Percentiles rank a stretch among this genome's conserved stretches.
Evolutionary conservation across 2,329 filamentous ascomycete species (phyloP).

Genomic region (Huntiella decipiens): DNA sequence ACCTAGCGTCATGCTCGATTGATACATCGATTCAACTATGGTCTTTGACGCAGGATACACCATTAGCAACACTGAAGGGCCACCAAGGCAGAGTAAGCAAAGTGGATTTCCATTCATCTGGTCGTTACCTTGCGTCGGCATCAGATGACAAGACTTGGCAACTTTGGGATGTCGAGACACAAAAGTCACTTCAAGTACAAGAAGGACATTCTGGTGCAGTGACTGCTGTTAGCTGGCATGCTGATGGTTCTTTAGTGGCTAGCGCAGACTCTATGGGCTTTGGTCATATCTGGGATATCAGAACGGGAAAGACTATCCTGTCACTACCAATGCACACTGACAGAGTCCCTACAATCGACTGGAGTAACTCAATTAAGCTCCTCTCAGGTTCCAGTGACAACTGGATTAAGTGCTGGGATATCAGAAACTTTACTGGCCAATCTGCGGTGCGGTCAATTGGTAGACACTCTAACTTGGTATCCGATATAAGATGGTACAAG

Average conservation of each 20-base stretch:
- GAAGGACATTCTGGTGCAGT: slow-evolving; percentile 92
- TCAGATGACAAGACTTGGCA: slow-evolving; percentile 95
- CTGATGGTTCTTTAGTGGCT: slow-evolving; percentile 74
- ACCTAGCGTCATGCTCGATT: slow-evolving; percentile 77
- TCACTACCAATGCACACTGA: slow-evolving; percentile 76
- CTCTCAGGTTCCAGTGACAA: slow-evolving; percentile 85
- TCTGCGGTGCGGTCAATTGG: slow-evolving; percentile 54
- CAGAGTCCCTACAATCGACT: slow-evolving; percentile 83
- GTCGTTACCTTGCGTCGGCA: slow-evolving; percentile 74
- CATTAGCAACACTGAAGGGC: slow-evolving; percentile 61
- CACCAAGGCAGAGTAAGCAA: slow-evolving; percentile 78
- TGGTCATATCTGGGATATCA: slow-evolving; percentile 84
- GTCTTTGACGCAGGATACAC: slow-evolving; percentile 74
- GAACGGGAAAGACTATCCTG: slow-evolving; percentile 87
- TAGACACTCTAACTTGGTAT: slow-evolving; percentile 78
- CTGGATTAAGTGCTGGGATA: slow-evolving; percentile 96
- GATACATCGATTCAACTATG: slow-evolving; percentile 79
- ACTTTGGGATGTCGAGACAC: slow-evolving; percentile 81
- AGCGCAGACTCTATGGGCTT: slow-evolving; percentile 91
- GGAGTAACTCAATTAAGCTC: slow-evolving; percentile 83
- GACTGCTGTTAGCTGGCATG: slow-evolving; percentile 76
- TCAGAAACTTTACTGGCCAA: slow-evolving; percentile 61
- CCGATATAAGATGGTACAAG: slow-evolving; percentile 86
- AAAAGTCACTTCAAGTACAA: slow-evolving; percentile 67
- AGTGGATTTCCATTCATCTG: slow-evolving; percentile 86